Evolutionary conservation across 2,329 filamentous ascomycete genomes (phyloP).

Genomic region (Neopestalotiopsis clavispora): DNA sequence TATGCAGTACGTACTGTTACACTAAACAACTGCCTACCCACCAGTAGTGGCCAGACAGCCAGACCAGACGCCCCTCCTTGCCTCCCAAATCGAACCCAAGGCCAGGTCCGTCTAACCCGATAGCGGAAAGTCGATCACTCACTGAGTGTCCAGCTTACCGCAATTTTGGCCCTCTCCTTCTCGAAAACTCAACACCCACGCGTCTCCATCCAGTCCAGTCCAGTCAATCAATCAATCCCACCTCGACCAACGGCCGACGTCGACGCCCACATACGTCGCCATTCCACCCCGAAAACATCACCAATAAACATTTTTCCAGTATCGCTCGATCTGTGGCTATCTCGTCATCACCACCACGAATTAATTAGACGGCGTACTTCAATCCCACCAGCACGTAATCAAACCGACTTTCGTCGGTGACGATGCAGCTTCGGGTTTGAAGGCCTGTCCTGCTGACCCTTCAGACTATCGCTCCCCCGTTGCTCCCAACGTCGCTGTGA

Average conservation of each 20-base stretch:
- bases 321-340: background rate
- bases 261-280: background rate
- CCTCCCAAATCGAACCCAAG: slow-evolving; percentile 11
- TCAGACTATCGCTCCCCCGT: background rate
- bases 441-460: background rate
- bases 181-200: slow-evolving; percentile 17
- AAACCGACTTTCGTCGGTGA: slow-evolving; percentile 3
- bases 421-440: slow-evolving; percentile 15
- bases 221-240: too few relatives aligned
- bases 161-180: slow-evolving; percentile 12
- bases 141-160: slow-evolving; percentile 9
- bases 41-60: background rate
- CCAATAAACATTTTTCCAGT: background rate
- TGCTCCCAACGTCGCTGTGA: background rate
- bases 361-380: background rate
- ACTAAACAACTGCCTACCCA: too few relatives aligned
- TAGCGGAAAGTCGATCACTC: slow-evolving; percentile 15
- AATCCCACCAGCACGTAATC: background rate
- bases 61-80: background rate
- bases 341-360: too few relatives aligned
- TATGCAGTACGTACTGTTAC: too few relatives aligned
- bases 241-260: background rate
- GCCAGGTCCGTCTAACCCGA: slow-evolving; percentile 11
- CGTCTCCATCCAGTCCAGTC: background rate
- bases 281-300: slow-evolving; percentile 5